phyloP scores from a whole-genome alignment of 2,329 filamentous ascomycete species.

The Alternaria panax region DNA sequence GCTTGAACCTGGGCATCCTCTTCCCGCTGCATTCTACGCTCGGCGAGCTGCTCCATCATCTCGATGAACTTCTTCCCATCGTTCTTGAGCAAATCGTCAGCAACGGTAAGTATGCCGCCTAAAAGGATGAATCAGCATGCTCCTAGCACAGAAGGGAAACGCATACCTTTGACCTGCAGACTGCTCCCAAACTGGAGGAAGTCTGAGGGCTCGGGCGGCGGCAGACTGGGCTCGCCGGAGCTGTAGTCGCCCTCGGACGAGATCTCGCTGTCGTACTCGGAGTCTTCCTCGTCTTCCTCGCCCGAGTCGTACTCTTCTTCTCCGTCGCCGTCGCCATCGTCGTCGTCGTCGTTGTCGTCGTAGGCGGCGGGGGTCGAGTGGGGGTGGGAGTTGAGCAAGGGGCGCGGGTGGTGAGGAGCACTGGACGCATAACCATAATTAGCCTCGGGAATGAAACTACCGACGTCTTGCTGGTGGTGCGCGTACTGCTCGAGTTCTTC shows the following conservation, averaged over 20 bases:
- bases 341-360: constrained; percentile 54
- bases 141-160: constrained; percentile 10
- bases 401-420: constrained; percentile 66
- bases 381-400: constrained; percentile 66
- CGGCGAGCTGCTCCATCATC: constrained; percentile 99
- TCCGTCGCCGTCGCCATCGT: constrained; percentile 57
- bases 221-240: constrained; percentile 69
- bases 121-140: constrained; percentile 42
- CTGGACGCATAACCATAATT: constrained; percentile 63
- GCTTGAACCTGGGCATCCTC: constrained; percentile 78
- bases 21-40: constrained; percentile 95
- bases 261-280: constrained; percentile 62
- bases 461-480: constrained; percentile 77
- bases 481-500: constrained; percentile 97
- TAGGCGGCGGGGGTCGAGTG: constrained; percentile 73
- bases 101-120: constrained; percentile 98
- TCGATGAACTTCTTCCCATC: constrained; percentile 99
- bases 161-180: constrained; percentile 84
- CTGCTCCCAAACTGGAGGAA: constrained; percentile 99
- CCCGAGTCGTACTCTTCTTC: constrained; percentile 58
- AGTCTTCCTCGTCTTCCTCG: constrained; percentile 63
- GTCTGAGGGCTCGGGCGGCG: constrained; percentile 75
- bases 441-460: constrained; percentile 72
- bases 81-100: constrained; percentile 97
- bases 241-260: constrained; percentile 72